A percentile compares a stretch with the other conserved stretches of the same genome.
These are phyloP conservation scores for Chrysoporthe puriensis DNA, from an alignment of 2,329 filamentous ascomycete genomes.

Conservation along the genomic window DNA sequence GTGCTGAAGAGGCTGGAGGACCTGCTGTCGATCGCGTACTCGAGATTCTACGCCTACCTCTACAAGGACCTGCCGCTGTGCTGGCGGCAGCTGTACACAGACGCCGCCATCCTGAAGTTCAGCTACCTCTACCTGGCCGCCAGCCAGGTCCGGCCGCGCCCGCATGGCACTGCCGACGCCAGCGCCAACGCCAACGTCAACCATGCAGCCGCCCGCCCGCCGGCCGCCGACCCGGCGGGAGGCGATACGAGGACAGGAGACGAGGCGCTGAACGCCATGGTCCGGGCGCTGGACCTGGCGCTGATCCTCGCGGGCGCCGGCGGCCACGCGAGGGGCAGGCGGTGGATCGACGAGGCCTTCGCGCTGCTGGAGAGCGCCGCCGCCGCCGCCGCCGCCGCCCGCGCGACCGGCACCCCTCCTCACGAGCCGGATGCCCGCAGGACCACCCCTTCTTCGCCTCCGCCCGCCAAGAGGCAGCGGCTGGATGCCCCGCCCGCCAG, in stretches of 20 bases:
- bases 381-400: conserved; percentile 24
- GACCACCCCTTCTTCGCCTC: neutral
- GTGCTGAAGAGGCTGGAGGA: conserved; percentile 54
- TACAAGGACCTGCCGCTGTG: conserved; percentile 67
- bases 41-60: conserved; percentile 71
- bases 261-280: conserved; percentile 54
- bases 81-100: conserved; percentile 74
- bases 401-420: conserved; percentile 16
- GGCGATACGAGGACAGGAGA: conserved; percentile 22
- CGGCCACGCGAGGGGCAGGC: conserved; percentile 50
- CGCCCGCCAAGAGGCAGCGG: conserved; percentile 15
- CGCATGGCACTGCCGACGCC: neutral
- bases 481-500: neutral
- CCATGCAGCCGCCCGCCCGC: conserved; percentile 1
- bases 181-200: neutral
- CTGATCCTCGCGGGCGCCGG: conserved; percentile 75
- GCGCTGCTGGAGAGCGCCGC: conserved; percentile 41
- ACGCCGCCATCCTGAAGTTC: conserved; percentile 69
- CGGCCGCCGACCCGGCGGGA: conserved; percentile 2
- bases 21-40: conserved; percentile 61
- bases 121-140: conserved; percentile 39
- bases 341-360: conserved; percentile 57
- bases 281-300: conserved; percentile 73
- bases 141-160: neutral
- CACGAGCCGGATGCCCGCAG: neutral